These are phyloP conservation scores for Obba rivulosa DNA, from an alignment of 768 basidiomycete species.

Conservation along the genomic window DNA sequence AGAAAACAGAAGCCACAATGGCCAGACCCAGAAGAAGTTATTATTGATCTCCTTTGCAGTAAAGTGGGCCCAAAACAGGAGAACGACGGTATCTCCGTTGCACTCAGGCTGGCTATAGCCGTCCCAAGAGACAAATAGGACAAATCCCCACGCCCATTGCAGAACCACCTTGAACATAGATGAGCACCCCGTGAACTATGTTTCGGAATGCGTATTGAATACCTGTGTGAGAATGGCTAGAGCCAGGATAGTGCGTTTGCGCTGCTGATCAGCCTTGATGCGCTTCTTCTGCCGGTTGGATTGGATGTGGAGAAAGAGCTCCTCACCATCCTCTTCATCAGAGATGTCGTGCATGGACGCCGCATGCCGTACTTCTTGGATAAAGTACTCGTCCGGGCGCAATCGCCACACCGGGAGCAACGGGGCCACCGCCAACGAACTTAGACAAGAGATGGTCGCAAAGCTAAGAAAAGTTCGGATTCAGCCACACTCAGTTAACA, in stretches of 20 bases:
- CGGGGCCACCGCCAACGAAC: slow-evolving; percentile 20
- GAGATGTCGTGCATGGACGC: slow-evolving; percentile 1
- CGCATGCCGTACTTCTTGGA: slow-evolving; percentile 7
- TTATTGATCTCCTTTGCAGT: slow-evolving; percentile 10
- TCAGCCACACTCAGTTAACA: neutral
- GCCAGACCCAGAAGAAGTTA: slow-evolving; percentile 19
- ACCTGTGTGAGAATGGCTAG: slow-evolving; percentile 22
- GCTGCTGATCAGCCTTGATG: slow-evolving; percentile 14
- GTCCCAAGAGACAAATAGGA: slow-evolving; percentile 18
- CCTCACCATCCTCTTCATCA: slow-evolving; percentile 3
- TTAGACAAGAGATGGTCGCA: slow-evolving; percentile 20
- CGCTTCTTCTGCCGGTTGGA: slow-evolving; percentile 6
- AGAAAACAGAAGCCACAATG: slow-evolving; percentile 20
- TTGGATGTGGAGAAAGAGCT: neutral
- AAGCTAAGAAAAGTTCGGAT: slow-evolving; percentile 1
- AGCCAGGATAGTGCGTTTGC: slow-evolving; percentile 16
- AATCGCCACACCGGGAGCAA: slow-evolving; percentile 21
- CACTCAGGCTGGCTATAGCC: slow-evolving; percentile 18
- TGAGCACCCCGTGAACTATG: neutral
- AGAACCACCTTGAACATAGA: slow-evolving; percentile 14
- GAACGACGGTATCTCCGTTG: slow-evolving; percentile 14
- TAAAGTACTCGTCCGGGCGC: slow-evolving; percentile 13
- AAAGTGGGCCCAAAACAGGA: slow-evolving; percentile 16
- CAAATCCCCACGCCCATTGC: slow-evolving; percentile 24
- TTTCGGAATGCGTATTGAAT: neutral